phyloP scores from a whole-genome alignment of 257 asterid species.

The Salvia splendens region DNA sequence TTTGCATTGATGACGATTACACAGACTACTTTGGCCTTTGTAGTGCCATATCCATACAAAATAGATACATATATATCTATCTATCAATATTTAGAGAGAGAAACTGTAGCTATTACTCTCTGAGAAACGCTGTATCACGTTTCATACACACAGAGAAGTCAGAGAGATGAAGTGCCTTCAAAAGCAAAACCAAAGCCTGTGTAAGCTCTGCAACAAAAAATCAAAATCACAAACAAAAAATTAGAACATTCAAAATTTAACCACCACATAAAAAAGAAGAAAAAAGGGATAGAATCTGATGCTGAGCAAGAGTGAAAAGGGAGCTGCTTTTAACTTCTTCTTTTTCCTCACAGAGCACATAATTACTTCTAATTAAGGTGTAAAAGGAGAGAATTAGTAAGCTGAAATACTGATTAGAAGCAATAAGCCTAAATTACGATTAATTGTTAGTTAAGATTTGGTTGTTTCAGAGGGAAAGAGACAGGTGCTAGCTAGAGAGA shows the following conservation, averaged over 20 bases:
- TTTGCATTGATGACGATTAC: constrained; percentile 60
- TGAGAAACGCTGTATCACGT: constrained; percentile 41
- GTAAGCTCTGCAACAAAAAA: constrained; percentile 39
- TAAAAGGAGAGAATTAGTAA: not conserved
- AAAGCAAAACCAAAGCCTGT: constrained; percentile 45
- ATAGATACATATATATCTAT: constrained; percentile 19
- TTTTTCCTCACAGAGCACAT: not conserved
- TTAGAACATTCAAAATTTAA: constrained; percentile 29
- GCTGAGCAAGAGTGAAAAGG: constrained; percentile 17
- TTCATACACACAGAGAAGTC: constrained; percentile 41
- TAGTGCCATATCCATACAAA: constrained; percentile 34
- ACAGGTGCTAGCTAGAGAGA: constrained; percentile 27
- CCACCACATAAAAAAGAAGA: constrained; percentile 26
- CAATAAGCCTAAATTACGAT: constrained; percentile 18
- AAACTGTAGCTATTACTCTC: constrained; percentile 19
- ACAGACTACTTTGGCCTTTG: constrained; percentile 45
- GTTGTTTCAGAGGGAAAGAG: constrained; percentile 34
- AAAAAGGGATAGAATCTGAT: constrained; percentile 41
- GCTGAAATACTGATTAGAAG: constrained; percentile 13
- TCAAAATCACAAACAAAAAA: not conserved
- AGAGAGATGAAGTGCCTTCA: constrained; percentile 38
- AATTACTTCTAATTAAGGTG: constrained; percentile 11
- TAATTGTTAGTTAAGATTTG: constrained; percentile 32
- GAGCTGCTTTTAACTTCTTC: constrained; percentile 29
- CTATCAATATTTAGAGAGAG: not conserved